Percentiles rank a stretch among this genome's conserved stretches.
Conservation (phyloP, 352 stramenopile species). For the Phytophthora hibernalis region DNA sequence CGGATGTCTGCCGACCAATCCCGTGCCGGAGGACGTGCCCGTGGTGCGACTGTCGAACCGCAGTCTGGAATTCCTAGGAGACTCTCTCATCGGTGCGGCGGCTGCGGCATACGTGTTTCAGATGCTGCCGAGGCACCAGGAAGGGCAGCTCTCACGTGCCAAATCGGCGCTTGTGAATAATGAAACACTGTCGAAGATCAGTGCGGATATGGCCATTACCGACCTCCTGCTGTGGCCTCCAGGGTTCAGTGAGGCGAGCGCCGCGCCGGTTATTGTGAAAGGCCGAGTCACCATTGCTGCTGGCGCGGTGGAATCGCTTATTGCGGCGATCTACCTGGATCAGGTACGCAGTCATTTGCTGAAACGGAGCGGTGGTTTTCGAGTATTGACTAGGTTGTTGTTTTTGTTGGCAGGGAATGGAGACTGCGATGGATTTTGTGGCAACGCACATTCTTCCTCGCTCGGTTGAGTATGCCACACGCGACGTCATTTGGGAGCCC, state of each 20-base stretch:
- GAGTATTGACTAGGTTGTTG: not conserved
- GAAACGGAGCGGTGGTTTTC: not conserved
- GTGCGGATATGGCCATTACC: slow-evolving; percentile 61
- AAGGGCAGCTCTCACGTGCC: slow-evolving; percentile 77
- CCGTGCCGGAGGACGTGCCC: slow-evolving; percentile 47
- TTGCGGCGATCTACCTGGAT: slow-evolving; percentile 81
- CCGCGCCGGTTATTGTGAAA: slow-evolving; percentile 46
- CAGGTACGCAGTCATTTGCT: slow-evolving; percentile 37
- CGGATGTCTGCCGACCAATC: slow-evolving; percentile 57
- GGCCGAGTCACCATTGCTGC: slow-evolving; percentile 76
- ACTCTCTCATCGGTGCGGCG: slow-evolving; percentile 75
- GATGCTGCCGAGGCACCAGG: slow-evolving; percentile 65
- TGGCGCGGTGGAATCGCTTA: slow-evolving; percentile 77
- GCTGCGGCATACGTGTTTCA: slow-evolving; percentile 80
- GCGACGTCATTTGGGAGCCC: slow-evolving; percentile 62
- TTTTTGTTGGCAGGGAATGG: slow-evolving; percentile 54
- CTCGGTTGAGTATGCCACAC: slow-evolving; percentile 60
- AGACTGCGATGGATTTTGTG: slow-evolving; percentile 69
- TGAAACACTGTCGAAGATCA: slow-evolving; percentile 69
- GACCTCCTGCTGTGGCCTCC: slow-evolving; percentile 67
- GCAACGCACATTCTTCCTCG: slow-evolving; percentile 67
- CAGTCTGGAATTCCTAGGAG: slow-evolving; percentile 84
- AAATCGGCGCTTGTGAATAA: slow-evolving; percentile 85
- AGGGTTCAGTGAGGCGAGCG: slow-evolving; percentile 49
- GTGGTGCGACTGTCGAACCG: slow-evolving; percentile 79